Evolutionary conservation across 2,329 filamentous ascomycete genomes (phyloP).

Genomic region (Trichoderma atroviride): DNA sequence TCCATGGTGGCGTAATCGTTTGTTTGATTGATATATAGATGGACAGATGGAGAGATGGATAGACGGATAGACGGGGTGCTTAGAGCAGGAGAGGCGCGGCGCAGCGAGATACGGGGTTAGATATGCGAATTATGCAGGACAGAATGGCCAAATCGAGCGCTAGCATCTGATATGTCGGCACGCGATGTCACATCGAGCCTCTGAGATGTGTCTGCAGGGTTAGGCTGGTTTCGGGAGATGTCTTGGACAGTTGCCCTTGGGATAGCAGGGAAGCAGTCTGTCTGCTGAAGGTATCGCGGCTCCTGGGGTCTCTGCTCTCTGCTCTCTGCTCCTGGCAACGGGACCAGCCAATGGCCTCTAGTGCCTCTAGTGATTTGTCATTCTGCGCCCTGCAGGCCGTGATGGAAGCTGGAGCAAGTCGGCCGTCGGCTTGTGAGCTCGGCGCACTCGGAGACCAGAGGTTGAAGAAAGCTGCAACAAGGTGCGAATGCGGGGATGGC

Average conservation of each 20-base stretch:
- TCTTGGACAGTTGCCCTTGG: neutral
- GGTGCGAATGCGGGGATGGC: constrained; percentile 12
- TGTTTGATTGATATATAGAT: neutral
- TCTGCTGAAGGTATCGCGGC: neutral
- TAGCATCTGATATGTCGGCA: constrained; percentile 7
- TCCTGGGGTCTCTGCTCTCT: neutral
- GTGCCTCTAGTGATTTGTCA: constrained; percentile 9
- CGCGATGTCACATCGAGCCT: constrained; percentile 18
- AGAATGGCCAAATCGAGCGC: neutral
- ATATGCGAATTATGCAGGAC: neutral
- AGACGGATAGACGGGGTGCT: neutral
- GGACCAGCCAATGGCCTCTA: neutral
- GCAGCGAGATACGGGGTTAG: neutral
- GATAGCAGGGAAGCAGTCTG: neutral
- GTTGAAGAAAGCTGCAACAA: neutral
- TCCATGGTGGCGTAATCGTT: neutral
- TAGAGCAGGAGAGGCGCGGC: neutral
- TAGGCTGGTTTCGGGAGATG: neutral
- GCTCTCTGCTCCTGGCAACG: neutral
- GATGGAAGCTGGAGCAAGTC: neutral
- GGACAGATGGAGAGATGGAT: too few species aligned
- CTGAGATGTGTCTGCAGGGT: neutral
- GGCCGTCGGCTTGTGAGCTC: neutral
- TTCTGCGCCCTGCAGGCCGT: constrained; percentile 4
- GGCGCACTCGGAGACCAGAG: constrained; percentile 6